These are phyloP conservation scores for Dendrobium catenatum DNA, from an alignment of 106 monocot genomes.

Conservation along the genomic window DNA sequence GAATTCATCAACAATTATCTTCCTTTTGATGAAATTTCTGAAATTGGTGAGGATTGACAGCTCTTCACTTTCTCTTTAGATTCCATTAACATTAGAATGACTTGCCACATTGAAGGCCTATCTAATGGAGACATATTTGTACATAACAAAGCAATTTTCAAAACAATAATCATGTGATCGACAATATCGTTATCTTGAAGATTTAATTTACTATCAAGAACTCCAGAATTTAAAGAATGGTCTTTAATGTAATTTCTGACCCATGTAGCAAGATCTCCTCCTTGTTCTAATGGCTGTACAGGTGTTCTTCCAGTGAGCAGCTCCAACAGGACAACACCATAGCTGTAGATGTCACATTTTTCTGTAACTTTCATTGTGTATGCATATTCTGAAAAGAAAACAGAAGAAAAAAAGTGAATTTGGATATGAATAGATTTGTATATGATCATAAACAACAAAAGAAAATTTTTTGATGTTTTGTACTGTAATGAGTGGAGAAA, in stretches of 20 bases:
- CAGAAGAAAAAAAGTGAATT: not conserved
- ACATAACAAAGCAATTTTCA: slow-evolving; percentile 92
- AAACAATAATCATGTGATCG: slow-evolving; percentile 76
- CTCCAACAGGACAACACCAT: slow-evolving; percentile 89
- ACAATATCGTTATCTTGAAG: slow-evolving; percentile 34
- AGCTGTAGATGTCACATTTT: slow-evolving; percentile 90
- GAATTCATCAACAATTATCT: slow-evolving; percentile 17
- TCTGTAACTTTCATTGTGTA: slow-evolving; percentile 99
- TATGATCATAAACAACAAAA: too few species aligned
- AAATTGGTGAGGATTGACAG: slow-evolving; percentile 39
- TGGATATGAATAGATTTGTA: too few species aligned
- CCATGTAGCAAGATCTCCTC: slow-evolving; percentile 91
- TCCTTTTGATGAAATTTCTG: slow-evolving; percentile 52
- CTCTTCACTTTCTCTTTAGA: slow-evolving; percentile 67
- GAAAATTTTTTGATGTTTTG: too few species aligned
- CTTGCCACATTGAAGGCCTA: slow-evolving; percentile 87
- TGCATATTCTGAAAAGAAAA: slow-evolving; percentile 71
- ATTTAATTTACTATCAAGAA: slow-evolving; percentile 57
- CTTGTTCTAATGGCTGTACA: slow-evolving; percentile 84
- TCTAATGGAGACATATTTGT: slow-evolving; percentile 79
- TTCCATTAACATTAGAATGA: slow-evolving; percentile 77
- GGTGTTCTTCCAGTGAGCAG: slow-evolving; percentile 81
- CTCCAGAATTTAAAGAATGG: slow-evolving; percentile 41
- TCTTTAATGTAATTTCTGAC: slow-evolving; percentile 61
- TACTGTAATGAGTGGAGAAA: too few species aligned